Conservation (phyloP, 176 grass and related monocot species). For the Musa beccarii region DNA sequence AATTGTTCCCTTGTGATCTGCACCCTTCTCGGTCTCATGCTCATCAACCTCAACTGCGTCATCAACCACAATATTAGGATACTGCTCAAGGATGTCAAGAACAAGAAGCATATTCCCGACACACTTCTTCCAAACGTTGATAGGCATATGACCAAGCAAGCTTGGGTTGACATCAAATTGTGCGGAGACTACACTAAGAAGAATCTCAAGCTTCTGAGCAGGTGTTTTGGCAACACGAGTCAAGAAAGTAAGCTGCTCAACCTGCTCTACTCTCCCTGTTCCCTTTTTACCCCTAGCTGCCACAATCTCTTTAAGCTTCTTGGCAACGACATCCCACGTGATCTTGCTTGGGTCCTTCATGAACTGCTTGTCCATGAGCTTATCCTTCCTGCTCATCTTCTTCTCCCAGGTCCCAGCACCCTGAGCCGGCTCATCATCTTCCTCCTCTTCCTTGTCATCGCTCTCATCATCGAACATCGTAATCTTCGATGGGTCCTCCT, state of each 20-base stretch:
- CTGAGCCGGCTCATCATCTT: slow-evolving; percentile 21
- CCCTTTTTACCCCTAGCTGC: slow-evolving; percentile 88
- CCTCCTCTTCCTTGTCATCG: slow-evolving; percentile 28
- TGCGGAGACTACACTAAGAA: slow-evolving; percentile 84
- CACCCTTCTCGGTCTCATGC: slow-evolving; percentile 68
- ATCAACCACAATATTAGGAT: slow-evolving; percentile 87
- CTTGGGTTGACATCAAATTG: slow-evolving; percentile 98
- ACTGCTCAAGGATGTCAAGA: slow-evolving; percentile 83
- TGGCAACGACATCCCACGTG: slow-evolving; percentile 86
- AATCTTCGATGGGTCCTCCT: slow-evolving; percentile 35
- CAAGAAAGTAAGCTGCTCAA: slow-evolving; percentile 83
- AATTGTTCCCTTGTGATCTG: slow-evolving; percentile 55
- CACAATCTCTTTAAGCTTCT: slow-evolving; percentile 85
- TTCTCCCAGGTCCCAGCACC: slow-evolving; percentile 36
- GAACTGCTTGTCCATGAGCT: slow-evolving; percentile 73
- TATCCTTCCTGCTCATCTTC: slow-evolving; percentile 53
- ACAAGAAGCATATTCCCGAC: slow-evolving; percentile 78
- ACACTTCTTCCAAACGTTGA: slow-evolving; percentile 87
- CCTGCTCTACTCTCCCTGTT: slow-evolving; percentile 82
- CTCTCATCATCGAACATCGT: slow-evolving; percentile 53
- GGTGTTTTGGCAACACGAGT: slow-evolving; percentile 86
- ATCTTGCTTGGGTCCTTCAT: slow-evolving; percentile 93
- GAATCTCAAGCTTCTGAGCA: slow-evolving; percentile 86
- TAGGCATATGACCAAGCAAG: slow-evolving; percentile 91
- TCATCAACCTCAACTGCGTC: slow-evolving; percentile 60